These are phyloP conservation scores for Lachancea quebecensis DNA, from an alignment of 805 yeast genomes.

Conservation along the genomic window DNA sequence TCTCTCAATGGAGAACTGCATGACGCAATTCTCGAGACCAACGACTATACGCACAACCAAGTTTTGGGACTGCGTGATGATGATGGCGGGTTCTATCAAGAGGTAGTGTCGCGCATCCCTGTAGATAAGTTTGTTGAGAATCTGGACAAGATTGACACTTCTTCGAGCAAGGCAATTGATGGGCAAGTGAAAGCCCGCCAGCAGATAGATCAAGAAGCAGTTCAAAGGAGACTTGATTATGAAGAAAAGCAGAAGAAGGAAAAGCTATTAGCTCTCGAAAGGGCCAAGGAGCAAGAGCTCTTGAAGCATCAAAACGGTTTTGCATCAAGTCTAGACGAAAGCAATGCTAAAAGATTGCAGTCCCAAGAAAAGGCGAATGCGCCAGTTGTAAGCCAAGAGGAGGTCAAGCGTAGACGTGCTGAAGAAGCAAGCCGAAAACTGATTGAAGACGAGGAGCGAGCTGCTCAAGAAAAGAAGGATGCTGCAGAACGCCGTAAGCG, in stretches of 20 bases:
- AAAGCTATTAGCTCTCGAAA: constrained; percentile 2
- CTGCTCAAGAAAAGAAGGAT: constrained; percentile 8
- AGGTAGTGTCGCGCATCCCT: constrained; percentile 24
- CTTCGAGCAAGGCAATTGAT: not conserved
- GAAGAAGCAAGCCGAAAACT: not conserved
- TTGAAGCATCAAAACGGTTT: not conserved
- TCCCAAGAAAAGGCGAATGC: no score
- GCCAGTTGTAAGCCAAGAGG: constrained; percentile 1
- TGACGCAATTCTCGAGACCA: constrained; percentile 6
- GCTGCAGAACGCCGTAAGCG: constrained; percentile 2
- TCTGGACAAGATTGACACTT: constrained; percentile 37
- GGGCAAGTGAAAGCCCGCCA: not conserved
- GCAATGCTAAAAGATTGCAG: no score
- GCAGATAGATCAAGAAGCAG: constrained; percentile 3
- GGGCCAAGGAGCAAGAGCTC: not conserved
- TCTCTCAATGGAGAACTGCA: not conserved
- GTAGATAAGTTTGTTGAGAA: constrained; percentile 10
- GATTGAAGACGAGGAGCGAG: constrained; percentile 1
- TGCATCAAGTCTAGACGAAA: not conserved
- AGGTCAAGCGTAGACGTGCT: not conserved
- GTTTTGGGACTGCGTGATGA: constrained; percentile 17
- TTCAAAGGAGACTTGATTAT: constrained; percentile 3
- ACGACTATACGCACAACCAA: constrained; percentile 24
- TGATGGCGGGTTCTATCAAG: constrained; percentile 26
- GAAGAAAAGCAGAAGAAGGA: constrained; percentile 2